phyloP scores from a whole-genome alignment of 805 yeast species.

The Kodamaea restingae region DNA sequence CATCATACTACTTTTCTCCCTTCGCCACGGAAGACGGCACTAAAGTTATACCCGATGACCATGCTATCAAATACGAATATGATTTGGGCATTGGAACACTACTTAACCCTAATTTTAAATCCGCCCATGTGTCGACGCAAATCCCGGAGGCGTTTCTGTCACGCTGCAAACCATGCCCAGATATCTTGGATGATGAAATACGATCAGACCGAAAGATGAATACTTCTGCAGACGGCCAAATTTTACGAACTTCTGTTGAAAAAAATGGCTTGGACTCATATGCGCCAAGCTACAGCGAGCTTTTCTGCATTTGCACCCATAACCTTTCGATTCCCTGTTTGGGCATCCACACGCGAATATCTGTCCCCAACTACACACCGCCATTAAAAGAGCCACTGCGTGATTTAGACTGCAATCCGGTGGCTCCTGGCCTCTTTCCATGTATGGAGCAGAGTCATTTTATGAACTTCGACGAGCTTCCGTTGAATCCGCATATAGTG shows the following conservation, averaged over 20 bases:
- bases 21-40: too few relatives aligned
- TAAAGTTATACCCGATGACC: too few relatives aligned
- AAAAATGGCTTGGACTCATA: neutral
- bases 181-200: too few relatives aligned
- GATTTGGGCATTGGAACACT: too few relatives aligned
- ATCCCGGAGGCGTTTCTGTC: neutral
- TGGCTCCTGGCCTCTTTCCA: constrained; percentile 38
- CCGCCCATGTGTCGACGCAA: neutral
- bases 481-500: constrained; percentile 22
- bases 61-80: too few relatives aligned
- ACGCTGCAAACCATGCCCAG: too few relatives aligned
- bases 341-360: neutral
- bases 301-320: constrained; percentile 1
- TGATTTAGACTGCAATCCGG: constrained; percentile 18
- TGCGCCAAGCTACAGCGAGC: neutral
- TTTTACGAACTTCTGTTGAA: too few relatives aligned
- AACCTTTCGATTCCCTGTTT: neutral
- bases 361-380: neutral
- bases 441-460: constrained; percentile 25
- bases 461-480: constrained; percentile 22
- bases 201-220: too few relatives aligned
- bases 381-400: neutral
- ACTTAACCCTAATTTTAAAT: too few relatives aligned
- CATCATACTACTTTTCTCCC: too few relatives aligned
- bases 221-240: too few relatives aligned